phyloP scores from a whole-genome alignment of 1,139 yeast species.

The Diutina scorzettiae region DNA sequence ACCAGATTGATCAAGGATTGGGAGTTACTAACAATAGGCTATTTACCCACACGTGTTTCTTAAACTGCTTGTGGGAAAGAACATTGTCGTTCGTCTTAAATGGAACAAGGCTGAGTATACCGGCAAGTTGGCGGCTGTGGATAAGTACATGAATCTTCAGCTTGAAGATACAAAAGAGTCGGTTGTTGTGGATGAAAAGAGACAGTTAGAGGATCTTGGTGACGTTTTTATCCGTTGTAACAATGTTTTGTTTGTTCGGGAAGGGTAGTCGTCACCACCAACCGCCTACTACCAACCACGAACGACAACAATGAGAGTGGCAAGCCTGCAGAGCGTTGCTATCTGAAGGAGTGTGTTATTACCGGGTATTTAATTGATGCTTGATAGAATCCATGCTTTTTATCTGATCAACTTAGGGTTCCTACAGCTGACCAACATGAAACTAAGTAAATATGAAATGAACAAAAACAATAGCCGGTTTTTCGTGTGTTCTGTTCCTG shows the following conservation, averaged over 20 bases:
- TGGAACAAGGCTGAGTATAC: constrained; percentile 89
- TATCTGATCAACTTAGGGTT: no score
- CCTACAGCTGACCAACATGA: no score
- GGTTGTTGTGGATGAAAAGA: constrained; percentile 26
- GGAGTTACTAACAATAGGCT: constrained; percentile 39
- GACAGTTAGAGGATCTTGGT: constrained; percentile 41
- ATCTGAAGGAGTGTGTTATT: no score
- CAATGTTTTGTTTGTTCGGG: constrained; percentile 60
- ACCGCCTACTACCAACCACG: no score
- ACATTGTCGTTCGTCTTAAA: constrained; percentile 76
- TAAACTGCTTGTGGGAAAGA: constrained; percentile 56
- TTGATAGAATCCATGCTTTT: no score
- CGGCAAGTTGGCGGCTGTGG: constrained; percentile 74
- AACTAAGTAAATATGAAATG: no score
- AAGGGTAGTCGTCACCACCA: no score
- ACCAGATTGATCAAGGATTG: background rate
- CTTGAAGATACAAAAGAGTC: constrained; percentile 60
- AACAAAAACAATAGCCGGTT: no score
- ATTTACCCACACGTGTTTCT: constrained; percentile 87
- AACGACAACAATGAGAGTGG: no score
- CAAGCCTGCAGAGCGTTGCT: no score
- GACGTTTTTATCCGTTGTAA: constrained; percentile 83
- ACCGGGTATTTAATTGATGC: no score
- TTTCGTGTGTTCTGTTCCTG: no score
- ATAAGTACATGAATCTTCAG: constrained; percentile 87